Conservation (phyloP, 495 filamentous ascomycete species). For the Apodospora peruviana region DNA sequence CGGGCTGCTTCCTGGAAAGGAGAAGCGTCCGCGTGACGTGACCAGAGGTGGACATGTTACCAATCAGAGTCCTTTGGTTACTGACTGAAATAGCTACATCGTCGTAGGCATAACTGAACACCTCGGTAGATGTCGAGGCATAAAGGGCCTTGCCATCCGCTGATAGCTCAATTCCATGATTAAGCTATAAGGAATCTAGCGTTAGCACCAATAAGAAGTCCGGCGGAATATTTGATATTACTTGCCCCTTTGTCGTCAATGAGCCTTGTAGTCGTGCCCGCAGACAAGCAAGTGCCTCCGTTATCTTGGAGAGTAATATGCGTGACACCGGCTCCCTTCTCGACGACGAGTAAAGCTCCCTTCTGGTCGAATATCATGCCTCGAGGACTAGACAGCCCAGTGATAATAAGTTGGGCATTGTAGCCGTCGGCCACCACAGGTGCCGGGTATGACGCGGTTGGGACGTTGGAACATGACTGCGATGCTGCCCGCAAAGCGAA, state of each 20-base stretch:
- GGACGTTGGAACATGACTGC: constrained; percentile 19
- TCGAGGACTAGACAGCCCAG: constrained; percentile 48
- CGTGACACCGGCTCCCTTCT: constrained; percentile 48
- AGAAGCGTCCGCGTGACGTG: constrained; percentile 62
- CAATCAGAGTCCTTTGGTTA: constrained; percentile 42
- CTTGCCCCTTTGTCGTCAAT: constrained; percentile 36
- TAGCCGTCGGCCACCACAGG: constrained; percentile 55
- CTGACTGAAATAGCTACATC: constrained; percentile 33
- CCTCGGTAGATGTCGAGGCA: constrained; percentile 51
- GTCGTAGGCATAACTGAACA: constrained; percentile 60
- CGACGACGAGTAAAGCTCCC: constrained; percentile 58
- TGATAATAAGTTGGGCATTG: constrained; percentile 48
- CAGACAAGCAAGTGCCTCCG: constrained; percentile 38
- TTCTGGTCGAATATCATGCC: constrained; percentile 54
- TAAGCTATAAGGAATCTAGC: constrained; percentile 22
- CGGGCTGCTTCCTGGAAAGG: constrained; percentile 41
- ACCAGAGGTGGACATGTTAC: constrained; percentile 52
- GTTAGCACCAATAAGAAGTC: not conserved
- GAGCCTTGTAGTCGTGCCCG: constrained; percentile 22
- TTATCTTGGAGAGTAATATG: constrained; percentile 45
- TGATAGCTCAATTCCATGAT: constrained; percentile 62
- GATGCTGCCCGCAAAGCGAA: not conserved
- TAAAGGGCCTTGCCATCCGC: constrained; percentile 58
- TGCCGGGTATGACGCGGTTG: constrained; percentile 18
- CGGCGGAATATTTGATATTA: constrained; percentile 2